Conservation (phyloP, 176 grass and related monocot genomes). For the Rhynchospora pubera region DNA sequence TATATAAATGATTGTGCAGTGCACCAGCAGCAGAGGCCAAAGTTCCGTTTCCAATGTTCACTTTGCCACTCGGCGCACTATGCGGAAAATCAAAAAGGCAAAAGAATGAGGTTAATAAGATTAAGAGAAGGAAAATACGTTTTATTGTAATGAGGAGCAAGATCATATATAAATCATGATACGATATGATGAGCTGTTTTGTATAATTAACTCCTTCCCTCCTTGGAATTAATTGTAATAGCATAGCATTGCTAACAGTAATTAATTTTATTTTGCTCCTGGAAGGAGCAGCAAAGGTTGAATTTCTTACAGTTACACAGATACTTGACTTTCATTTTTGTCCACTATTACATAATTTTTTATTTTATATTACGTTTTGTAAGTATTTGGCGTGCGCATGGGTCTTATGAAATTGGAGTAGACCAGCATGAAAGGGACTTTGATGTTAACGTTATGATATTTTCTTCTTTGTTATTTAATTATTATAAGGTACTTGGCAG, state of each 20-base stretch:
- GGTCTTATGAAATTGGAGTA: background rate
- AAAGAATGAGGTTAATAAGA: conserved; percentile 14
- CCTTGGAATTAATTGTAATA: background rate
- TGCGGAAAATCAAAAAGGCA: conserved; percentile 49
- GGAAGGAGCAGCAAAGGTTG: background rate
- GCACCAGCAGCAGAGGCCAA: conserved; percentile 40
- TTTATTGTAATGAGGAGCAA: background rate
- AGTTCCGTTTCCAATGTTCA: conserved; percentile 69
- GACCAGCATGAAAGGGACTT: background rate
- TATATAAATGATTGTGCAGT: conserved; percentile 22
- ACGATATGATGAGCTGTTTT: background rate
- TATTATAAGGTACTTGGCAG: no score
- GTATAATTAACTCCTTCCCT: background rate
- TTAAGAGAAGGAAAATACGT: conserved; percentile 9
- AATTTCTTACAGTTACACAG: background rate
- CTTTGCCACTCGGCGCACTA: conserved; percentile 42
- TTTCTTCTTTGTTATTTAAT: no score
- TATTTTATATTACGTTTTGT: background rate
- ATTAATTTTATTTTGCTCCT: background rate
- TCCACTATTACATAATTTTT: background rate
- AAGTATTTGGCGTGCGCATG: background rate
- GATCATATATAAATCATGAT: background rate
- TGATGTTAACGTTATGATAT: background rate
- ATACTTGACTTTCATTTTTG: background rate
- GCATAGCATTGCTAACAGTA: background rate